These are phyloP conservation scores for Phtheirospermum japonicum DNA, from an alignment of 257 asterid species.

Conservation along the genomic window DNA sequence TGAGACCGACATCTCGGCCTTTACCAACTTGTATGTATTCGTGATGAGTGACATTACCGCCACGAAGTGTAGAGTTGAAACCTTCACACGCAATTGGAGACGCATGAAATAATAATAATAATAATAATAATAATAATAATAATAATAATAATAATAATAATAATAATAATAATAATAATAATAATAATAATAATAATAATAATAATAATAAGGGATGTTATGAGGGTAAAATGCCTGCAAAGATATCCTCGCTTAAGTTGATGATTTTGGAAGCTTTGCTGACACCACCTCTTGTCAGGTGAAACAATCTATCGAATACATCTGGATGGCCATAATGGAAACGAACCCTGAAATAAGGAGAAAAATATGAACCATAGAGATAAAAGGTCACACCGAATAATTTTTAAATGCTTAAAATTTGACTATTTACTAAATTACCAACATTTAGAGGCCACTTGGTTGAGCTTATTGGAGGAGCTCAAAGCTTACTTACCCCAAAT, in stretches of 20 bases:
- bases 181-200: conserved; percentile 17
- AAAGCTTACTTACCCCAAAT: too few species aligned
- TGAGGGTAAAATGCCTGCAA: conserved; percentile 66
- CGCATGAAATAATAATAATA: conserved; percentile 12
- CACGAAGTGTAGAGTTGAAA: conserved; percentile 95
- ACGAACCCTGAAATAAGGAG: conserved; percentile 73
- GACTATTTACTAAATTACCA: neutral
- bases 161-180: neutral
- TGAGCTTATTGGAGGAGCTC: too few species aligned
- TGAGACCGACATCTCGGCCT: conserved; percentile 98
- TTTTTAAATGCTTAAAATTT: neutral
- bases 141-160: conserved; percentile 16
- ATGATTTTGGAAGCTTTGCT: conserved; percentile 92
- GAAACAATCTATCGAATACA: conserved; percentile 89
- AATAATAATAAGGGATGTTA: conserved; percentile 10
- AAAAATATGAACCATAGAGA: conserved; percentile 21
- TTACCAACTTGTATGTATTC: conserved; percentile 98
- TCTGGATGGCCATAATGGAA: conserved; percentile 99
- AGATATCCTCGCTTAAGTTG: conserved; percentile 96
- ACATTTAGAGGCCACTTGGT: neutral
- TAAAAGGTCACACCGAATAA: neutral
- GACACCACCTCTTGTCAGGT: conserved; percentile 91
- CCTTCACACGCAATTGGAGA: conserved; percentile 45
- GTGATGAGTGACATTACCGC: conserved; percentile 95
- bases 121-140: too few species aligned